These are phyloP conservation scores for Pythium sukuiense DNA, from an alignment of 352 stramenopile species.

Conservation along the genomic window DNA sequence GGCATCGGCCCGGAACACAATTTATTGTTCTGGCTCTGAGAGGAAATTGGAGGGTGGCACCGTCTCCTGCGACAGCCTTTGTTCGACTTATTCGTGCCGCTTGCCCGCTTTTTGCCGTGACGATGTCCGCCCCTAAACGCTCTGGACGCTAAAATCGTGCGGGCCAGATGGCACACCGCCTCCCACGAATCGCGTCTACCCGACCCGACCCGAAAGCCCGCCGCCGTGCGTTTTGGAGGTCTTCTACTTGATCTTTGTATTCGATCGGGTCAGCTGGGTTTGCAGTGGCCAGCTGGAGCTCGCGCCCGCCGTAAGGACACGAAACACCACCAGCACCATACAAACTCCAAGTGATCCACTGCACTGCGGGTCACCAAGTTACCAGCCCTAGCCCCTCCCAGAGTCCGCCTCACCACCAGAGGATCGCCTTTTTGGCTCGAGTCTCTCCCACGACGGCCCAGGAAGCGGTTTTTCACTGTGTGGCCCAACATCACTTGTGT, in stretches of 20 bases:
- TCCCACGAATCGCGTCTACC: background rate
- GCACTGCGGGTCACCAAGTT: background rate
- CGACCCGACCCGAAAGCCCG: background rate
- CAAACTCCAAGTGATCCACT: background rate
- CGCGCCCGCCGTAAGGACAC: slow-evolving; percentile 16
- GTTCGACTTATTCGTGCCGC: background rate
- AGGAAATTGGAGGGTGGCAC: background rate
- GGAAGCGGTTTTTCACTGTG: background rate
- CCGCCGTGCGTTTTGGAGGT: slow-evolving; percentile 22
- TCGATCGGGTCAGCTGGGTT: slow-evolving; percentile 16
- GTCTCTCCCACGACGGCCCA: slow-evolving; percentile 2
- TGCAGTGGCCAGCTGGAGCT: slow-evolving; percentile 7
- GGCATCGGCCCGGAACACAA: slow-evolving; percentile 3
- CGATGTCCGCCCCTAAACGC: slow-evolving; percentile 21
- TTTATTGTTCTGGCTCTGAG: slow-evolving; percentile 22
- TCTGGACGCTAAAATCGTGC: slow-evolving; percentile 11
- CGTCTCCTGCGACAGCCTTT: background rate
- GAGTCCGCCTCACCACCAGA: slow-evolving; percentile 7
- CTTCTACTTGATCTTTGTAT: slow-evolving; percentile 33
- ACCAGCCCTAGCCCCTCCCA: slow-evolving; percentile 3
- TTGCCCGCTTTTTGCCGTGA: slow-evolving; percentile 10
- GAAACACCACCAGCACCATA: slow-evolving; percentile 11
- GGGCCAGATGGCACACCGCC: slow-evolving; percentile 17
- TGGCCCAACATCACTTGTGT: background rate
- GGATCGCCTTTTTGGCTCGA: slow-evolving; percentile 6